Evolutionary conservation across 2,329 filamentous ascomycete genomes (phyloP).

Genomic region (Exophiala alcalophila): DNA sequence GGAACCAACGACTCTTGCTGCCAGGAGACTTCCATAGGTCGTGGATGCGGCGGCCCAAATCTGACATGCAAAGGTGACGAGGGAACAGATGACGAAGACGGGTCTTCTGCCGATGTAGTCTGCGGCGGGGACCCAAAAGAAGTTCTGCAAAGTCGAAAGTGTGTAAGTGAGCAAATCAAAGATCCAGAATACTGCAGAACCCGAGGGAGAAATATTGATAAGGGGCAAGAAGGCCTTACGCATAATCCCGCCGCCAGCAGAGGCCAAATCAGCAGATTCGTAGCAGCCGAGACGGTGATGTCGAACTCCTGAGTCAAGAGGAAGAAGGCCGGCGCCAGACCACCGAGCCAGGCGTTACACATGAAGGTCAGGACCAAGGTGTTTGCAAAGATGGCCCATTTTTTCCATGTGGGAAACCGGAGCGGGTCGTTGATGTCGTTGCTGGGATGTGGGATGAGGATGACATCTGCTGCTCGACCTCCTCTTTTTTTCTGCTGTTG

Average conservation of each 20-base stretch:
- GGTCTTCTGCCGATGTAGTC: slow-evolving; percentile 41
- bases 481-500: too few species aligned
- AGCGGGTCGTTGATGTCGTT: slow-evolving; percentile 4
- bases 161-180: not conserved
- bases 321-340: slow-evolving; percentile 27
- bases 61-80: slow-evolving; percentile 33
- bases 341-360: slow-evolving; percentile 34
- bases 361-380: slow-evolving; percentile 34
- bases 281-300: slow-evolving; percentile 22
- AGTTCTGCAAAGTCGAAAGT: slow-evolving; percentile 28
- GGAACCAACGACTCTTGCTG: slow-evolving; percentile 35
- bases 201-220: too few species aligned
- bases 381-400: slow-evolving; percentile 32
- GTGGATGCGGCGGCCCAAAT: slow-evolving; percentile 37
- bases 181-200: not conserved
- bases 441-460: slow-evolving; percentile 1
- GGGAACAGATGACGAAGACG: slow-evolving; percentile 35
- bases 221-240: not conserved
- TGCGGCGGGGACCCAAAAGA: slow-evolving; percentile 39
- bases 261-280: slow-evolving; percentile 30
- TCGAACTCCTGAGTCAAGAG: slow-evolving; percentile 24
- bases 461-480: not conserved
- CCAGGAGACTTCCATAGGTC: slow-evolving; percentile 35
- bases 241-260: slow-evolving; percentile 33
- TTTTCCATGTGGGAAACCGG: slow-evolving; percentile 1